Evolutionary conservation across 345 rosid species (phyloP), one percentile per base, ranked within the genome.

Genomic region (Hibiscus tridactylites): DNA sequence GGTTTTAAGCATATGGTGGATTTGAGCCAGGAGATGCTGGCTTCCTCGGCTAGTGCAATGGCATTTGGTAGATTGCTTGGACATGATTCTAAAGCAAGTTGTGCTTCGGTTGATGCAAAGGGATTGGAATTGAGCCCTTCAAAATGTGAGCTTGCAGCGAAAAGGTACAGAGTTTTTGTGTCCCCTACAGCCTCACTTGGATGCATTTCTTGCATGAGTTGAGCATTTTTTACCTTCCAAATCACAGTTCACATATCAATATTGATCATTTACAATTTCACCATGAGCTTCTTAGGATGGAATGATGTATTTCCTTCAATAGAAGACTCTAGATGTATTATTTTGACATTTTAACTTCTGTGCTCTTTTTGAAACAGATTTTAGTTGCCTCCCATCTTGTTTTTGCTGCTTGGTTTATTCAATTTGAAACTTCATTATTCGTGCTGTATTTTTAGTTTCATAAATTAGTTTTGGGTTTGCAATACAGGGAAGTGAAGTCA

Each of bases 401-500:
- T 17, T 28, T 29, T 54, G 58, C 58, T 52, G 26, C 47, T 70
- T 10, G 17, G 52, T 4, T 47, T 26, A 59, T 49, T 54, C 33
- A 42, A 5, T 61, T 59, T 6, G 37, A 52, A 64, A 46, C 60
- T 47, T 12, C 42, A 19, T 37, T 47, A 65, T 52, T 26, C 29
- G 60, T 37, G 28, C 2, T 66, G 9, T 15, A 0, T 16, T 57
- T 67, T 65, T 60, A 9, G 10, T 39, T 37, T 24, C 42, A 3
- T 12, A 11, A 52, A 16, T 13, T 28, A 29, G 39, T 44, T 44
- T 47, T 35, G 31, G 39, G 1, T 47, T 12, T 64, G 54, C 19
- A n/a, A 75, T 79, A 80, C 91, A 95, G 99, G 65, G 88, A 82
- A 69, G 71, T 35, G 68, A 83, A 74, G 77, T 58, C 81, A 5